Evolutionary conservation across 148 eudicot genomes (phyloP).

Genomic region (Cornus florida): DNA sequence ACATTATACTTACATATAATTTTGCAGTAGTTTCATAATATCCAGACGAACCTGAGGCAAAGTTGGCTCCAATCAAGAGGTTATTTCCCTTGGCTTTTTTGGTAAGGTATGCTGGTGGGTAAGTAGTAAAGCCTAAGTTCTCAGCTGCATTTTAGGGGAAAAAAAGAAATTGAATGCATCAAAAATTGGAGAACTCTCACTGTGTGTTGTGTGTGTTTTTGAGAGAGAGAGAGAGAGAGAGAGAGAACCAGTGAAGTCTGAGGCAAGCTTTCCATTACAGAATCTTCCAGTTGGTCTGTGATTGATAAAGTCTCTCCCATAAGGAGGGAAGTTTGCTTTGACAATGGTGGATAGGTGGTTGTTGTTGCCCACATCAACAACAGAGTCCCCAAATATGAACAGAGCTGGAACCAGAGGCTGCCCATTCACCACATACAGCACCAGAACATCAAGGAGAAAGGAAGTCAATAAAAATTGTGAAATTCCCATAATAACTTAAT

Average conservation of each 20-base stretch:
- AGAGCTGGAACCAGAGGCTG: conserved; percentile 86
- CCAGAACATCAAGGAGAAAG: conserved; percentile 11
- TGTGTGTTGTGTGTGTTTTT: not conserved
- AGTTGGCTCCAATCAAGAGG: conserved; percentile 61
- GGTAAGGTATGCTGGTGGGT: conserved; percentile 59
- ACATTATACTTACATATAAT: conserved; percentile 45
- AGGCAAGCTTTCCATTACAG: conserved; percentile 93
- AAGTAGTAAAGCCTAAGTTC: conserved; percentile 53
- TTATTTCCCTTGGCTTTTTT: conserved; percentile 43
- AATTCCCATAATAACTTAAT: conserved; percentile 3
- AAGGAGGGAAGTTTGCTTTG: conserved; percentile 83
- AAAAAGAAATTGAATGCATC: not conserved
- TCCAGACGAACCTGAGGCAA: conserved; percentile 69
- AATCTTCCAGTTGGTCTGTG: conserved; percentile 82
- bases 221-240: not conserved
- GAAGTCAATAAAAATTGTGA: not conserved
- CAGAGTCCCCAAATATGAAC: conserved; percentile 87
- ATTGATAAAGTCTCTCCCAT: conserved; percentile 71
- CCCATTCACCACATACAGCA: conserved; percentile 30
- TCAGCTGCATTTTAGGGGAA: conserved; percentile 37
- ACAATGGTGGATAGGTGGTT: conserved; percentile 66
- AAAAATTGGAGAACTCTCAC: not conserved
- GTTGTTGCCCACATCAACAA: conserved; percentile 82
- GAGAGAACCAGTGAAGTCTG: conserved; percentile 71
- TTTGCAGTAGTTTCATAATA: conserved; percentile 57